These are phyloP conservation scores for Leucoagaricus sp. DNA, from an alignment of 1,284 basidiomycete species.

Conservation along the genomic window DNA sequence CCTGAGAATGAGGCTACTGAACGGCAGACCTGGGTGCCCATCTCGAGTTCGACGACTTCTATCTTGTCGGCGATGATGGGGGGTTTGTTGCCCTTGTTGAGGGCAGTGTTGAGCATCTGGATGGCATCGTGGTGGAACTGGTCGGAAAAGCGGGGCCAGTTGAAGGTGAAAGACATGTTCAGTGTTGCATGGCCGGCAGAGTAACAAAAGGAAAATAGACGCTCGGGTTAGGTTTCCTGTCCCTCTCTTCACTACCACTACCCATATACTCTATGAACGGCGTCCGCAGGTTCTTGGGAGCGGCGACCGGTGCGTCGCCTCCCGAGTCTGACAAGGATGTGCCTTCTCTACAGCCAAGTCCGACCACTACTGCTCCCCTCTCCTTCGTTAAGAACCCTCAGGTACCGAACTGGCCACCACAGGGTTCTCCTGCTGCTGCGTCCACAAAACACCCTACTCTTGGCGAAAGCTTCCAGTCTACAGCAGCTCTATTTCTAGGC, in stretches of 20 bases:
- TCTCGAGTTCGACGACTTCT: constrained; percentile 95
- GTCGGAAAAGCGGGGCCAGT: constrained; percentile 97
- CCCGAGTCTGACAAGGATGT: constrained; percentile 28
- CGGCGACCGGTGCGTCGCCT: constrained; percentile 47
- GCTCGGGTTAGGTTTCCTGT: constrained; percentile 15
- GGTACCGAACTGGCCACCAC: constrained; percentile 30
- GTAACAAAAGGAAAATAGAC: constrained; percentile 10
- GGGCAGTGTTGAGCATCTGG: constrained; percentile 90
- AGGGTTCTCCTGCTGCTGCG: constrained; percentile 26
- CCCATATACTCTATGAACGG: constrained; percentile 57
- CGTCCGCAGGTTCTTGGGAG: constrained; percentile 65
- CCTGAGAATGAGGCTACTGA: background rate
- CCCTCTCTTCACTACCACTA: constrained; percentile 5
- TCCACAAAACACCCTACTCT: constrained; percentile 10
- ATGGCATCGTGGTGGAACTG: constrained; percentile 94
- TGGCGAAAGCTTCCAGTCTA: constrained; percentile 27
- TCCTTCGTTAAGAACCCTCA: constrained; percentile 53
- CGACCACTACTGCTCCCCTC: constrained; percentile 47
- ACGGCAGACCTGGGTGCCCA: constrained; percentile 88
- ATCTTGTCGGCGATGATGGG: constrained; percentile 98
- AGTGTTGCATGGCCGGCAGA: constrained; percentile 12
- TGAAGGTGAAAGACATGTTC: constrained; percentile 94
- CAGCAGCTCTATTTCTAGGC: constrained; percentile 47
- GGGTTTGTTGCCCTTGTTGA: constrained; percentile 98
- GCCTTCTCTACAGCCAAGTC: constrained; percentile 24